phyloP scores from a whole-genome alignment of 2,329 filamentous ascomycete genomes.

The Alternaria arborescens region DNA sequence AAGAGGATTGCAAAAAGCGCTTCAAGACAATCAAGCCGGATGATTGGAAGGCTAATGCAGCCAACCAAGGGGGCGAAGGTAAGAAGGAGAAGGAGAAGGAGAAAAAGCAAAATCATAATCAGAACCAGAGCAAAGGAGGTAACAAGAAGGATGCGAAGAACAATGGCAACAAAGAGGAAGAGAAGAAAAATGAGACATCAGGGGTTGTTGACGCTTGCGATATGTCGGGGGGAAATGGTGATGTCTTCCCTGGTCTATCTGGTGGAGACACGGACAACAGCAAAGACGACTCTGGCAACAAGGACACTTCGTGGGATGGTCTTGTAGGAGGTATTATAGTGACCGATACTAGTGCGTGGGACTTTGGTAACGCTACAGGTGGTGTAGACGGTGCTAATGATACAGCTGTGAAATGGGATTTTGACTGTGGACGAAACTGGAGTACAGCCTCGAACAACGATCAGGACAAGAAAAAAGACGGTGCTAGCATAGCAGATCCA shows the following conservation, averaged over 20 bases:
- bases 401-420: too few species aligned
- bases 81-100: slow-evolving; percentile 19
- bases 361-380: too few species aligned
- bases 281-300: too few species aligned
- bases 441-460: too few species aligned
- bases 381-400: accelerated
- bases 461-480: not conserved
- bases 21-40: slow-evolving; percentile 46
- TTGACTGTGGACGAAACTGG: too few species aligned
- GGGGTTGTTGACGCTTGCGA: not conserved
- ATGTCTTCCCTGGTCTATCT: too few species aligned
- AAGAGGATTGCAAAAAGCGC: slow-evolving; percentile 25
- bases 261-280: not conserved
- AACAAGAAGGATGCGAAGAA: slow-evolving; percentile 10
- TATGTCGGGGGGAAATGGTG: too few species aligned
- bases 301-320: too few species aligned
- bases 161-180: not conserved
- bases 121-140: slow-evolving; percentile 10
- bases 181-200: not conserved
- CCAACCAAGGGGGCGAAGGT: slow-evolving; percentile 15
- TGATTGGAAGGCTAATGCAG: slow-evolving; percentile 25
- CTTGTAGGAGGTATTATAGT: accelerated
- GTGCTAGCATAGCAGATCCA: not conserved
- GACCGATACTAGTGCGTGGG: too few species aligned
- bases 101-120: slow-evolving; percentile 27